phyloP scores from a whole-genome alignment of 192 early-diverging fungal species.

The Mortierella hygrophila region DNA sequence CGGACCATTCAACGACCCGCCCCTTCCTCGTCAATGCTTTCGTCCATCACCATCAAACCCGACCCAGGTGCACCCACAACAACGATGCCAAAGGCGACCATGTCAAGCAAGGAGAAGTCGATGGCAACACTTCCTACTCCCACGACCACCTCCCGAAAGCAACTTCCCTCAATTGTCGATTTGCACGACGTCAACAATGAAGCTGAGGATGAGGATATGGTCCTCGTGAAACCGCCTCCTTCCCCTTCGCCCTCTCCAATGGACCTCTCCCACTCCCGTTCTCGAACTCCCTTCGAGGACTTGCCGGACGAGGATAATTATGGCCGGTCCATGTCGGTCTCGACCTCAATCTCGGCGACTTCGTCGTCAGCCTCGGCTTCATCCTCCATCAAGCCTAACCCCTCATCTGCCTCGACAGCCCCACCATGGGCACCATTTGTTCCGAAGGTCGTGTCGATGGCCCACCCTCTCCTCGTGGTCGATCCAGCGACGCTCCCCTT shows the following conservation, averaged over 20 bases:
- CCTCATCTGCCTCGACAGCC: not conserved
- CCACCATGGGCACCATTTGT: not conserved
- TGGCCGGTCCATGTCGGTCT: not conserved
- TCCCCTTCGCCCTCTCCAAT: conserved; percentile 14
- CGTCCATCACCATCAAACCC: not conserved
- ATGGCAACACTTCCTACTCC: not conserved
- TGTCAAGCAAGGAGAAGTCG: not conserved
- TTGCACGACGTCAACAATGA: not conserved
- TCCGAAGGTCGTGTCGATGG: not conserved
- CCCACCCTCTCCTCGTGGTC: conserved; percentile 3
- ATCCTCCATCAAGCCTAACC: not conserved
- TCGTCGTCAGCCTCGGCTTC: conserved; percentile 1
- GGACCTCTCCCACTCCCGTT: not conserved
- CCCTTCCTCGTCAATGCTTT: not conserved
- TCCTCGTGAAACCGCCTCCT: not conserved
- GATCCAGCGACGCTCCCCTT: conserved; percentile 5
- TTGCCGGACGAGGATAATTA: not conserved
- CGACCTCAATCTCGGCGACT: not conserved
- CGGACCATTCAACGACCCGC: not conserved
- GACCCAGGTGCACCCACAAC: not conserved
- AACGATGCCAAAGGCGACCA: not conserved
- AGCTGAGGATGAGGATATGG: not conserved
- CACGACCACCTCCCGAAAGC: not conserved
- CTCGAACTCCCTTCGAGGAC: not conserved
- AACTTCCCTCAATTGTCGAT: not conserved